Base-by-base conservation (phyloP, 2,329 filamentous ascomycete genomes). In the Lachnellula occidentalis region DNA sequence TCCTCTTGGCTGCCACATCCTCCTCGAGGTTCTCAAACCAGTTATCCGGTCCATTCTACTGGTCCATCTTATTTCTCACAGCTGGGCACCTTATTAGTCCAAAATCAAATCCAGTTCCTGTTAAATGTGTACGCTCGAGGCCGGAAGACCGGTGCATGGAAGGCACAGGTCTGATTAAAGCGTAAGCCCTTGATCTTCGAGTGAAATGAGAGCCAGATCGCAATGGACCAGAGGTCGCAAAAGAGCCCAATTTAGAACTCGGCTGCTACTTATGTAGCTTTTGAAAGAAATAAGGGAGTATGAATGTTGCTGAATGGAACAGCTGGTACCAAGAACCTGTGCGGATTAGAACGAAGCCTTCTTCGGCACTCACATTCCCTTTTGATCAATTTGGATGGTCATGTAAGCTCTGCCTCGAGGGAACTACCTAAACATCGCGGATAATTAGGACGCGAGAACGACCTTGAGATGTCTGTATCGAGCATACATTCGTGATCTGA, bases 131-230 rank as follows among this genome's bases (percentile, higher is more conserved):
- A 54, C 62, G 55, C 62, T 61, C 60, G 58, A 64, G 58, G 60
- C 59, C 58, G 53, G 58, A 62, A 54, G 63, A 61, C 61, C 59
- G 61, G 53, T 37, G 49, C 53, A 67, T 61, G 56, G 56, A 53
- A 34, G 39, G 49, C 50, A 54, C 53, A 59, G 59, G 57, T 54
- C 61, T 64, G 59, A 57, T 63, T 58, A 54, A 60, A 61, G 54
- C 58, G 58, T 54, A 52, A 42, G 52, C 34, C 51, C 47, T 69
- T 64, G 42, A 60, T 74, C 62, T 73, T 66, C 70, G 71, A 70
- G 72, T 66, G 65, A 70, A 73, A 73, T 73, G 72, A 73, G 71
- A 74, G 71, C 70, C 67, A 70, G 64, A 70, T 73, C 65, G 72
- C 70, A 71, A 61, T 45, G 17, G 41, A 43, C 41, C 41, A 51